Conservation (phyloP, 306 rosid species). For the Vigna unguiculata region DNA sequence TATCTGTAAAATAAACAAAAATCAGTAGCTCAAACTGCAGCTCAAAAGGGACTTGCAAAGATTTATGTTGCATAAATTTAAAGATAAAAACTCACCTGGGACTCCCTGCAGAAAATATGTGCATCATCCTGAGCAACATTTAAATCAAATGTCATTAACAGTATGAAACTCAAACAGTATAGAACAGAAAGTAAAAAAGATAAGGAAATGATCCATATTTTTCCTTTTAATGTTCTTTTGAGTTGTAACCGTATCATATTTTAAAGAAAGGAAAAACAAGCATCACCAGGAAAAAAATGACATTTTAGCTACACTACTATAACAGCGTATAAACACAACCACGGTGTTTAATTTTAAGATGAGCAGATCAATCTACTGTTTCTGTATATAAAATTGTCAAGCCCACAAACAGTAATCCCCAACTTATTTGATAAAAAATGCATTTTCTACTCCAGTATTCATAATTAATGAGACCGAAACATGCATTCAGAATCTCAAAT, state of each 20-base stretch:
- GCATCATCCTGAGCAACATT: slow-evolving; percentile 83
- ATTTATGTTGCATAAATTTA: slow-evolving; percentile 7
- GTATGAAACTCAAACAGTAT: slow-evolving; percentile 17
- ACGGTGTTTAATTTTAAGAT: not conserved
- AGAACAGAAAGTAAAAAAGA: slow-evolving; percentile 41
- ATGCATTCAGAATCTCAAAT: slow-evolving; percentile 4
- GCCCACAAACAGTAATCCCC: slow-evolving; percentile 15
- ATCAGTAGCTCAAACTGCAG: slow-evolving; percentile 30
- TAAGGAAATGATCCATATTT: slow-evolving; percentile 10
- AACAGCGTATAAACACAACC: not conserved
- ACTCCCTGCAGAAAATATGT: slow-evolving; percentile 93
- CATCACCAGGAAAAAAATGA: not conserved
- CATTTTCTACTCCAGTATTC: slow-evolving; percentile 9
- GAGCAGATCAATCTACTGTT: not conserved
- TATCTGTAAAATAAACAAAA: slow-evolving; percentile 58
- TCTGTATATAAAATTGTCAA: not conserved
- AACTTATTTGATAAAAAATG: slow-evolving; percentile 1
- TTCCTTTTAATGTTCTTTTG: slow-evolving; percentile 1
- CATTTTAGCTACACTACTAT: slow-evolving; percentile 8
- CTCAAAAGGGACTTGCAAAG: not conserved
- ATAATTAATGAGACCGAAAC: slow-evolving; percentile 3
- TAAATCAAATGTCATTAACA: slow-evolving; percentile 49
- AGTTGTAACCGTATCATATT: slow-evolving; percentile 15
- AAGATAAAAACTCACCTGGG: slow-evolving; percentile 69
- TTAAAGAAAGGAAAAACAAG: slow-evolving; percentile 7